Conservation (phyloP, 495 filamentous ascomycete species). For the Hypoxylon lienhwacheense region DNA sequence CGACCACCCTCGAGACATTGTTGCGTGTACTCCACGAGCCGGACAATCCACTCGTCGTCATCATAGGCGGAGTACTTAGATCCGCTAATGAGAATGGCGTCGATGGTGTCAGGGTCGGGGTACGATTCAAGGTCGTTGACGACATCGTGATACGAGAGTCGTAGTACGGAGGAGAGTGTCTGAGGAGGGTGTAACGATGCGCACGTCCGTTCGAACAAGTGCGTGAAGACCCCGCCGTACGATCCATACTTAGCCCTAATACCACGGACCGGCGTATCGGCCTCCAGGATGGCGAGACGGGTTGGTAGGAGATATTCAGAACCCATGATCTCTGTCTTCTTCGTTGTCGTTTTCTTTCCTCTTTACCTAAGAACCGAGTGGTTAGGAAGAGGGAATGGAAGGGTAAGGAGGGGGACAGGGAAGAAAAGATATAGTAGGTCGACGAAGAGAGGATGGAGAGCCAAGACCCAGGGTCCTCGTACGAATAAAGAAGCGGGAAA, state of each 20-base stretch:
- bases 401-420: not conserved
- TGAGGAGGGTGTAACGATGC: conserved; percentile 36
- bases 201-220: conserved; percentile 57
- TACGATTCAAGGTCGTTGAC: conserved; percentile 60
- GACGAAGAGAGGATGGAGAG: not conserved
- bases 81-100: conserved; percentile 81
- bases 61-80: conserved; percentile 62
- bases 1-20: conserved; percentile 51
- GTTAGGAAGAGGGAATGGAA: not conserved
- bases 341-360: not conserved
- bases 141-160: conserved; percentile 69
- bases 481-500: conserved; percentile 4
- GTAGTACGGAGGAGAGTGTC: conserved; percentile 47
- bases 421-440: not conserved
- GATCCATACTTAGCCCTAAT: conserved; percentile 64
- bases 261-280: conserved; percentile 66
- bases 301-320: conserved; percentile 50
- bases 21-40: conserved; percentile 70
- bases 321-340: conserved; percentile 25
- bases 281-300: conserved; percentile 82
- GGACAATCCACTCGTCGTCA: conserved; percentile 72
- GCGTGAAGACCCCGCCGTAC: conserved; percentile 72
- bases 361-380: not conserved
- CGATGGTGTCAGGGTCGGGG: conserved; percentile 70
- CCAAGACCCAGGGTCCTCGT: not conserved